Evolutionary conservation across 305 asterid species (phyloP).

Genomic region (Coffea humblotiana): DNA sequence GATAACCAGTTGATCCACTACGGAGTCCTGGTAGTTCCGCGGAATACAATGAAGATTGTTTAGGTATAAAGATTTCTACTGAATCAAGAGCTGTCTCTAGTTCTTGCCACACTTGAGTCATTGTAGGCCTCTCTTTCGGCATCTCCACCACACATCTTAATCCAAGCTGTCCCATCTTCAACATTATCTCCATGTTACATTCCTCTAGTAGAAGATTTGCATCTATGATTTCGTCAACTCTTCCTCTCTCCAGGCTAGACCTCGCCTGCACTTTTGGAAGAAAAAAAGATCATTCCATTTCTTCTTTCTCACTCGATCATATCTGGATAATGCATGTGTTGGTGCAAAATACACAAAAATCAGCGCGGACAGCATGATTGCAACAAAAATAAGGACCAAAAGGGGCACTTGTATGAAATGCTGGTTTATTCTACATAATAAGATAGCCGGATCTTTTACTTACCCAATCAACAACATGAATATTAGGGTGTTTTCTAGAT

Average conservation of each 20-base stretch:
- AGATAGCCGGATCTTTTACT: background rate
- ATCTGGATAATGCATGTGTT: background rate
- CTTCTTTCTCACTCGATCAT: background rate
- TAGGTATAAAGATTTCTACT: slow-evolving; percentile 14
- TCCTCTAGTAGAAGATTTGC: slow-evolving; percentile 51
- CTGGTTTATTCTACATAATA: too few relatives aligned
- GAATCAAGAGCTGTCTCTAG: slow-evolving; percentile 44
- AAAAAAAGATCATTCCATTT: background rate
- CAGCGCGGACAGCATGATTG: too few relatives aligned
- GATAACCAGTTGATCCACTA: slow-evolving; percentile 14
- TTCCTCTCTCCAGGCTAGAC: slow-evolving; percentile 56
- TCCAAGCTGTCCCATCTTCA: slow-evolving; percentile 64
- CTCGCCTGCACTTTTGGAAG: slow-evolving; percentile 51
- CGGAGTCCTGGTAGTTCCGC: slow-evolving; percentile 3
- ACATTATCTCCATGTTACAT: slow-evolving; percentile 64
- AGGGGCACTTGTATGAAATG: too few relatives aligned
- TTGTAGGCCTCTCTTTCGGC: slow-evolving; percentile 74
- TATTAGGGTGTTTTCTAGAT: slow-evolving; percentile 28
- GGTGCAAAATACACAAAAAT: too few relatives aligned
- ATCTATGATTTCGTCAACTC: slow-evolving; percentile 57
- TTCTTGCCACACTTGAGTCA: slow-evolving; percentile 61
- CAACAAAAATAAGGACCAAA: too few relatives aligned
- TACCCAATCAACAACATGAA: slow-evolving; percentile 73
- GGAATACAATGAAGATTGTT: slow-evolving; percentile 11
- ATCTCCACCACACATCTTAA: slow-evolving; percentile 59